Conservation (phyloP, 2,329 filamentous ascomycete species). For the Orbilia quercus region DNA sequence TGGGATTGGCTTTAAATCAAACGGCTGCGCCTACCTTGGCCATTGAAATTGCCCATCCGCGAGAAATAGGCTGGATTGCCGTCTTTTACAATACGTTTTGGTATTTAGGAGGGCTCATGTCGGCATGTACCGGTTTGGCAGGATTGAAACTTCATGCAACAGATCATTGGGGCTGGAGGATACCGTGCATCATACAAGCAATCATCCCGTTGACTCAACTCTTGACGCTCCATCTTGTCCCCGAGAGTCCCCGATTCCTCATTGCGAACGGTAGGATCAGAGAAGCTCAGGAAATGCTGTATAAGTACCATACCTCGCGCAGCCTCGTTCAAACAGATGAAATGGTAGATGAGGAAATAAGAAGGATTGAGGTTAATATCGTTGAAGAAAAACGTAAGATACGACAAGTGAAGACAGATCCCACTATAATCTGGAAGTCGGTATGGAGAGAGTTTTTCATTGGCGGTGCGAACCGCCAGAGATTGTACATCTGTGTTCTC, state of each 20-base stretch:
- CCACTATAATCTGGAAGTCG: neutral
- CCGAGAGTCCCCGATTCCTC: slow-evolving; percentile 32
- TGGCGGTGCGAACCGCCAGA: neutral
- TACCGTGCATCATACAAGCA: slow-evolving; percentile 29
- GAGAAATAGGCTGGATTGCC: slow-evolving; percentile 5
- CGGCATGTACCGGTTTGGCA: neutral
- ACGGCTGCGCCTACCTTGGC: slow-evolving; percentile 28
- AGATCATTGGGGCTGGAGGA: slow-evolving; percentile 23
- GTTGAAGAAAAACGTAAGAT: neutral
- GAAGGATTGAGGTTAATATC: neutral
- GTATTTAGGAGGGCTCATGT: slow-evolving; percentile 28
- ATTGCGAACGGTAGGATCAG: neutral
- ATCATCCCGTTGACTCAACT: slow-evolving; percentile 23
- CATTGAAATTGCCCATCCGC: slow-evolving; percentile 27
- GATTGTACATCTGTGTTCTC: slow-evolving; percentile 12
- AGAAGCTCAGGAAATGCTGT: slow-evolving; percentile 7
- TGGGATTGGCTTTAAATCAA: slow-evolving; percentile 35
- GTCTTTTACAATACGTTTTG: slow-evolving; percentile 39
- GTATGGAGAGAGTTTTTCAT: slow-evolving; percentile 7
- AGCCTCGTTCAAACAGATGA: neutral
- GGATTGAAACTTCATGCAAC: neutral
- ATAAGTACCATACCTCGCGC: slow-evolving; percentile 6
- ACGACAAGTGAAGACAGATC: neutral
- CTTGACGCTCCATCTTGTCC: neutral
- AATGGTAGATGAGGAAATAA: slow-evolving; percentile 10